Evolutionary conservation across 352 stramenopile genomes (phyloP).

Genomic region (Phytophthora ramorum): DNA sequence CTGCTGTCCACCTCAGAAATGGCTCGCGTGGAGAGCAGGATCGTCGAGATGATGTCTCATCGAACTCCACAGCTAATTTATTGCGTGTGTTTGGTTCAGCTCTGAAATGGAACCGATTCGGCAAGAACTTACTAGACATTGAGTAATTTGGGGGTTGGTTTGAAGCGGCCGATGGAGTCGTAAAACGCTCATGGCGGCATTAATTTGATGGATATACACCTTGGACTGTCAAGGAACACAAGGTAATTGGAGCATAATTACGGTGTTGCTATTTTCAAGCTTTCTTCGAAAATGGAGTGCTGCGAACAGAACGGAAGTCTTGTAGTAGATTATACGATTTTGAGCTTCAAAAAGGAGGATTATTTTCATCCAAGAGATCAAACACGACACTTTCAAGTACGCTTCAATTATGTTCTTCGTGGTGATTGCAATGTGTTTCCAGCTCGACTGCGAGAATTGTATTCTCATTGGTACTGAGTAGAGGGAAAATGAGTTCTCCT

Average conservation of each 20-base stretch:
- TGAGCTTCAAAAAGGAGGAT: constrained; percentile 12
- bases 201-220: constrained; percentile 52
- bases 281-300: constrained; percentile 32
- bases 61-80: constrained; percentile 25
- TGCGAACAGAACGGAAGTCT: constrained; percentile 34
- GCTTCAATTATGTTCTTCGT: constrained; percentile 41
- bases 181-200: too few species aligned
- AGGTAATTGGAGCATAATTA: constrained; percentile 49
- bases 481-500: constrained; percentile 50
- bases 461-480: constrained; percentile 64
- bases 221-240: constrained; percentile 36
- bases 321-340: constrained; percentile 51
- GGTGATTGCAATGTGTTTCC: constrained; percentile 45
- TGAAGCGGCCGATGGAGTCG: constrained; percentile 30
- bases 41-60: constrained; percentile 48
- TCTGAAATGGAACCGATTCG: constrained; percentile 36
- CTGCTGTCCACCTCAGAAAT: constrained; percentile 25
- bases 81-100: constrained; percentile 33
- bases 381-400: constrained; percentile 10
- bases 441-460: constrained; percentile 33
- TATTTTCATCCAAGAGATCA: constrained; percentile 49
- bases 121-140: background rate
- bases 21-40: constrained; percentile 19
- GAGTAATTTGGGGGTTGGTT: constrained; percentile 41
- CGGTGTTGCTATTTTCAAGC: constrained; percentile 60